These are phyloP conservation scores for Silene noctiflora DNA, from an alignment of 179 eudicot species.

Conservation along the genomic window DNA sequence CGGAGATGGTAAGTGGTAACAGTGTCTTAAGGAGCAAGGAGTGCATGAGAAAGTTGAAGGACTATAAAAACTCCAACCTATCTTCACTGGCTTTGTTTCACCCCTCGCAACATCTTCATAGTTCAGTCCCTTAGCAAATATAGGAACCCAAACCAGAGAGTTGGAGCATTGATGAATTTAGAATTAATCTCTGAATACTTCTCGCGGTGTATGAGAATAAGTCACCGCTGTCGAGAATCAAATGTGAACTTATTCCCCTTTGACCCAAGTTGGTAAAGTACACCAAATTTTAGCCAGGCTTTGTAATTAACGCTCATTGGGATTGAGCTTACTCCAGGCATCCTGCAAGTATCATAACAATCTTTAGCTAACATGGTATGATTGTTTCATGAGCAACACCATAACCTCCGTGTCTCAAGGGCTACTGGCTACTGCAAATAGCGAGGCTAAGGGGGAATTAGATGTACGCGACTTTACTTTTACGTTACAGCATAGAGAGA, in stretches of 20 bases:
- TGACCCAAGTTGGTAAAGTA: not conserved
- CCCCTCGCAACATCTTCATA: not conserved
- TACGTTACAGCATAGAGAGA: no score
- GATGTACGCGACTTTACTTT: not conserved
- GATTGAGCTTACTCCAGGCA: conserved; percentile 43
- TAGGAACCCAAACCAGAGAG: conserved; percentile 1
- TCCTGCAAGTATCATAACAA: conserved; percentile 32
- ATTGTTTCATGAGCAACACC: not conserved
- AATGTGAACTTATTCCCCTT: not conserved
- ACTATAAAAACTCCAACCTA: not conserved
- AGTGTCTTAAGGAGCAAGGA: not conserved
- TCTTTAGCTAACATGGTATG: not conserved
- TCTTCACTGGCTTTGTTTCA: not conserved
- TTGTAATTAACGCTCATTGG: conserved; percentile 32
- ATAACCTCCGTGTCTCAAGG: not conserved
- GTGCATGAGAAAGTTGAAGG: conserved; percentile 3
- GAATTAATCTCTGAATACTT: conserved; percentile 12
- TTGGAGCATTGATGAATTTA: not conserved
- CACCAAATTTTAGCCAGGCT: not conserved
- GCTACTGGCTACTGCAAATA: not conserved
- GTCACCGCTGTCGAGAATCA: conserved; percentile 1
- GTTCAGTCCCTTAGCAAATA: not conserved
- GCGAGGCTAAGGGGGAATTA: not conserved
- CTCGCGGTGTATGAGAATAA: not conserved
- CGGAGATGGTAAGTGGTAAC: no score